These are phyloP conservation scores for Penicillium cataractarum DNA, from an alignment of 495 filamentous ascomycete genomes.

Conservation along the genomic window DNA sequence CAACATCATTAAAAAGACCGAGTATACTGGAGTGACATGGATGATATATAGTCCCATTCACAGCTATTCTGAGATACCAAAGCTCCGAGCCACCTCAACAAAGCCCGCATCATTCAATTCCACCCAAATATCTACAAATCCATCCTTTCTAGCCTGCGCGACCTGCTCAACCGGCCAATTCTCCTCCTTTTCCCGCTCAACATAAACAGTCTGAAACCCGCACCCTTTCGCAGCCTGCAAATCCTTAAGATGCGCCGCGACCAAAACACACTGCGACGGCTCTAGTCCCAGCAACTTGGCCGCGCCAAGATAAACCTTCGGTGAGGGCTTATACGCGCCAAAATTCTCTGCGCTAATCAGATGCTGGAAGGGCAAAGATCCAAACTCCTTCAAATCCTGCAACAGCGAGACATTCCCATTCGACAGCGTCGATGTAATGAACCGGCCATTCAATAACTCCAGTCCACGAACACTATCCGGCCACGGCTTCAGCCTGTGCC, in stretches of 20 bases:
- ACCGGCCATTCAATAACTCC: slow-evolving; percentile 53
- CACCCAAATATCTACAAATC: slow-evolving; percentile 55
- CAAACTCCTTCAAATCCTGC: slow-evolving; percentile 61
- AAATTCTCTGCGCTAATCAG: slow-evolving; percentile 71
- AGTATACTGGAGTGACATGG: too few species aligned
- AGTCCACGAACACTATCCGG: slow-evolving; percentile 63
- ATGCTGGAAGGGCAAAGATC: slow-evolving; percentile 61
- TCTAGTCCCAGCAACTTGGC: slow-evolving; percentile 58
- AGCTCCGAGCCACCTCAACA: slow-evolving; percentile 37
- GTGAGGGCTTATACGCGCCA: slow-evolving; percentile 75
- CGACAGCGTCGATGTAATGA: slow-evolving; percentile 66
- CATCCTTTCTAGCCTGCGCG: slow-evolving; percentile 54
- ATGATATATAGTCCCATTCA: not conserved
- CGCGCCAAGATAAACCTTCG: slow-evolving; percentile 69
- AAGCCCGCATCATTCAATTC: slow-evolving; percentile 32
- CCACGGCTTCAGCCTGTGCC: slow-evolving; percentile 76
- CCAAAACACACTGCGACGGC: slow-evolving; percentile 69
- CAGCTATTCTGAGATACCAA: slow-evolving; percentile 29
- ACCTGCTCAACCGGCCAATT: slow-evolving; percentile 55
- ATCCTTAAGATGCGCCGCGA: slow-evolving; percentile 76
- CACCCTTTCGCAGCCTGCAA: slow-evolving; percentile 64
- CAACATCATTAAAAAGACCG: too few species aligned
- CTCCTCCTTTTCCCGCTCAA: slow-evolving; percentile 71
- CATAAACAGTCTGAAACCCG: slow-evolving; percentile 73
- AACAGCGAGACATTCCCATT: slow-evolving; percentile 74